Evolutionary conservation across 192 early-diverging fungal genomes (phyloP), one percentile per base, ranked within the genome.

Genomic region (Thamnidium elegans): DNA sequence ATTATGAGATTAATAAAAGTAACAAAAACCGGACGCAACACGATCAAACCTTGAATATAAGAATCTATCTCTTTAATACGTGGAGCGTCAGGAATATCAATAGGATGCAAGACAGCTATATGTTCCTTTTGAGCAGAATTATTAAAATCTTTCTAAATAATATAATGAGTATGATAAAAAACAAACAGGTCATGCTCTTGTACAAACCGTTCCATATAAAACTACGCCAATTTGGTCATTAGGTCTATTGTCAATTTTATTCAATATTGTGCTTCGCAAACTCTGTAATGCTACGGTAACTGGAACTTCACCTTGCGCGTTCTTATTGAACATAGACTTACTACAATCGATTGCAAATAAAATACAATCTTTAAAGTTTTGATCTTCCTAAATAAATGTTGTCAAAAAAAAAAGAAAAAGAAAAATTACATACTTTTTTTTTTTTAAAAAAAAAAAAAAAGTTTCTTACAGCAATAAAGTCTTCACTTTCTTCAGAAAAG

Each of bases 41-140:
- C n/a, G 65, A 17, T 71, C 26, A n/a, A 17, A 89, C 85, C 73
- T 13, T 78, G 75, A 45, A 66, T 78, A 32, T 87, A 63, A 7
- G 64, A 48, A 34, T 91, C 86, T 17, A 90, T 65, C 32, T 86
- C 81, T 48, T 80, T 67, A 34, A 92, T 88, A 34, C 79, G 78
- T 23, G 78, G 72, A 7, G 83, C 85, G 67, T 87, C 82, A 5
- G 87, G 84, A 2, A 71, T 60, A 17, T 89, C 87, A 20, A 92
- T 59, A 58, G 85, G 78, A 58, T 88, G 81, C 14, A 87, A 67
- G 4, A 84, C 73, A 55, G 84, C 78, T 11, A 92, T 86, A 47
- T 83, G 65, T 3, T 83, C 74, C 66, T 79, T 77, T 14, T 78
- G 75, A 48, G 74, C 72, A 17, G 67, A n/a, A 62, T 89, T 90